Conservation (phyloP, 2,329 filamentous ascomycete species). For the Achaetomium macrosporum region DNA sequence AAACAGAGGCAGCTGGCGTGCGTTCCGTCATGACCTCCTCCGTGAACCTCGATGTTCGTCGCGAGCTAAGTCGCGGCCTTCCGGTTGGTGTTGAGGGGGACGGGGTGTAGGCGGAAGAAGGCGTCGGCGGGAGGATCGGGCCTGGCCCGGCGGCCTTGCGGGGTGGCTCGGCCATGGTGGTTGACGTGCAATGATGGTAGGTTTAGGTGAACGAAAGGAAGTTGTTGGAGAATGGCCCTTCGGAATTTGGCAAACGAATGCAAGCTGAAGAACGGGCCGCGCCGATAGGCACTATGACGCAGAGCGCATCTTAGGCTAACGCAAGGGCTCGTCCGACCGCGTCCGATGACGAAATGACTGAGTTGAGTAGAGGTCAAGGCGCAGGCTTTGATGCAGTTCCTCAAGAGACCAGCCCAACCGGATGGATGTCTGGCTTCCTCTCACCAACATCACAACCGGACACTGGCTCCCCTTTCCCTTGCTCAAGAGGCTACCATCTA, state of each 20-base stretch:
- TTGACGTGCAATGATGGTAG: background rate
- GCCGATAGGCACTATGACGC: background rate
- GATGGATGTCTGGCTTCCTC: background rate
- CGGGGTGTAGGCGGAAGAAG: conserved; percentile 2
- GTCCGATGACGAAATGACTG: background rate
- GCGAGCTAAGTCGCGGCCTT: conserved; percentile 9
- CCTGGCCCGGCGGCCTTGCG: background rate
- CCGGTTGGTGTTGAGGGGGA: background rate
- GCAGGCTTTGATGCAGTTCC: background rate
- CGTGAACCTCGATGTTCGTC: conserved; percentile 24
- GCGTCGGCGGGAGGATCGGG: background rate
- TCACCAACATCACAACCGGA: background rate
- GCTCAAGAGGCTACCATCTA: background rate
- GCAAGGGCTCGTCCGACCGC: background rate
- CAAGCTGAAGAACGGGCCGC: background rate
- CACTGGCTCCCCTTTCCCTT: background rate
- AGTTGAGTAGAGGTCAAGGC: background rate
- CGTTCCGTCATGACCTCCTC: conserved; percentile 27
- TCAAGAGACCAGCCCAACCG: background rate
- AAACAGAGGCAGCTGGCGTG: conserved; percentile 26
- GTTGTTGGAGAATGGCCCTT: background rate
- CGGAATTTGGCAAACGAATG: background rate
- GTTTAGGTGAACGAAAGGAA: background rate
- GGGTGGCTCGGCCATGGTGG: conserved; percentile 5
- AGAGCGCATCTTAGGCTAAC: background rate